These are phyloP conservation scores for Cryptococcus sp. DNA, from an alignment of 1,284 basidiomycete genomes.

Conservation along the genomic window DNA sequence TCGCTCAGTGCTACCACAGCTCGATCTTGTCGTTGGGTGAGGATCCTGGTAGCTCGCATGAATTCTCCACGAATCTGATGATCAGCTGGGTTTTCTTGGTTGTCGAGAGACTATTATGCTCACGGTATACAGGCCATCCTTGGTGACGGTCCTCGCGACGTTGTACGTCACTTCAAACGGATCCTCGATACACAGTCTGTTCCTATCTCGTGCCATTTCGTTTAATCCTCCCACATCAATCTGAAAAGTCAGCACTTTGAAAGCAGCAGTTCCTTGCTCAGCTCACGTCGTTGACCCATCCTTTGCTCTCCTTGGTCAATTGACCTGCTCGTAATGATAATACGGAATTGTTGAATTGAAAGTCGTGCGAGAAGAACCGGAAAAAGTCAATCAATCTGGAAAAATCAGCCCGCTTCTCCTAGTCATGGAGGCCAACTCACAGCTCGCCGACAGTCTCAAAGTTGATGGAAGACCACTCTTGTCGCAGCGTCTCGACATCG, in stretches of 20 bases:
- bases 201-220: slow-evolving; percentile 71
- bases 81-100: background rate
- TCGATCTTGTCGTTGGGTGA: slow-evolving; percentile 69
- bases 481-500: slow-evolving; percentile 80
- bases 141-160: slow-evolving; percentile 91
- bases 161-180: slow-evolving; percentile 95
- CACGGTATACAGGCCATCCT: slow-evolving; percentile 90
- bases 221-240: slow-evolving; percentile 53
- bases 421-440: slow-evolving; percentile 49
- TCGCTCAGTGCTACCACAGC: slow-evolving; percentile 73
- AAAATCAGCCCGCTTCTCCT: background rate
- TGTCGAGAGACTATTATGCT: slow-evolving; percentile 24
- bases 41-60: slow-evolving; percentile 80
- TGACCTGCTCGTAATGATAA: slow-evolving; percentile 85
- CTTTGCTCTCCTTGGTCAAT: slow-evolving; percentile 83
- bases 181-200: slow-evolving; percentile 93
- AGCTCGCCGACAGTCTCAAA: slow-evolving; percentile 88
- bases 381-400: slow-evolving; percentile 91
- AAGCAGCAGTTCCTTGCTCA: no score
- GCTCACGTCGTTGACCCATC: slow-evolving; percentile 86
- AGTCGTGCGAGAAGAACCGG: slow-evolving; percentile 91
- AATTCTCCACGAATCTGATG: slow-evolving; percentile 91
- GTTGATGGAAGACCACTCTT: slow-evolving; percentile 91
- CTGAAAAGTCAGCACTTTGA: slow-evolving; percentile 40
- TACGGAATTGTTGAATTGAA: slow-evolving; percentile 84